Base-by-base conservation (phyloP, 352 stramenopile species). In the Thalassiosira mediterranea region DNA sequence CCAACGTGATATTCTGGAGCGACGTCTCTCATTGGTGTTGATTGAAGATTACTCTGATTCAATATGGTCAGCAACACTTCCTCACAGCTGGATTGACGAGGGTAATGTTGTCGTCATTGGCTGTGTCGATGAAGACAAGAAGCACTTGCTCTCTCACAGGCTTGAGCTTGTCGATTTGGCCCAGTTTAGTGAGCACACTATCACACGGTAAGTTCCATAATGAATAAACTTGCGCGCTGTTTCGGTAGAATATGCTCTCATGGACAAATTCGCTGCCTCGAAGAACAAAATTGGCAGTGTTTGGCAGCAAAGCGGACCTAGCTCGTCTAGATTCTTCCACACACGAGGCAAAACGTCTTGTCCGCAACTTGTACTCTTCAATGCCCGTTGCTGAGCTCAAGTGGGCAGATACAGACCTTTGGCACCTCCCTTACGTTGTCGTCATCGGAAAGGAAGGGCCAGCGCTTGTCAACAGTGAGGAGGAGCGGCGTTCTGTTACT, bases 391-490 rank as follows among this genome's bases (percentile, higher is more conserved):
- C 42, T 2, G 67, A 77, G 40, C 38, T 77, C 2, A 49, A 64
- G 5, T 77, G 67, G 67, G 47, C 40, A 4, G 67, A 77, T 28
- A 72, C 54, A 17, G 37, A 51, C 23, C 25, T 71, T 21, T 77
- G 67, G 67, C 67, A 77, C 54, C 44, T 77, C 15, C 67, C 67
- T 7, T 77, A 70, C 29, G 49, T 77, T 29, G 47, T 77, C n/a
- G 46, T 71, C 10, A 58, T 58, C 34, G 60, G 56, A 8, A n/a
- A 46, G 25, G 21, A 49, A 28, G 67, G 67, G 32, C 67, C 67
- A 37, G 59, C 47, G 1, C 19, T 71, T 15, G 67, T 77, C 32
- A 58, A 61, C 47, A 71, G 38, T 42, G 67, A 77, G 34, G 57
- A 31, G 17, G 32, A 77, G 53, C 23, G 67, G 15, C 56, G 67